These are phyloP conservation scores for Ogataea neopini DNA, from an alignment of 805 yeast genomes.

Conservation along the genomic window DNA sequence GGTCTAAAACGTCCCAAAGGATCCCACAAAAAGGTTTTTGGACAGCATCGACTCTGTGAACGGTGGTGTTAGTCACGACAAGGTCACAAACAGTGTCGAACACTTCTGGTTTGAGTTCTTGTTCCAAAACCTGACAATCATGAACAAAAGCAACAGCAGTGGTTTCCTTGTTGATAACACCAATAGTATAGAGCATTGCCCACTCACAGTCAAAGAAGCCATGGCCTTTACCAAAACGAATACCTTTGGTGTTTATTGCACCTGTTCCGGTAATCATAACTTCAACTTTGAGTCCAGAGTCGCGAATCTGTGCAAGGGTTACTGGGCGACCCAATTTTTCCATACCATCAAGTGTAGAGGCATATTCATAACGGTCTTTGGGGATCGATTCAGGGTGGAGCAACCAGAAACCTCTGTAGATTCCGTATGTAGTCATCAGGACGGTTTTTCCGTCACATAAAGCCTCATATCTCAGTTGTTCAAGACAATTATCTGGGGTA, in stretches of 20 bases:
- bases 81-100: constrained; percentile 36
- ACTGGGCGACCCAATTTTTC: constrained; percentile 27
- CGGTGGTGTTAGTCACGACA: constrained; percentile 29
- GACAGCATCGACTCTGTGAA: constrained; percentile 20
- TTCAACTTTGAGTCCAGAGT: constrained; percentile 20
- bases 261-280: constrained; percentile 36
- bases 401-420: constrained; percentile 32
- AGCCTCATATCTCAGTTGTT: constrained; percentile 28
- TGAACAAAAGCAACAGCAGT: constrained; percentile 34
- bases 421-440: constrained; percentile 35
- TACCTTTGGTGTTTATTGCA: constrained; percentile 33
- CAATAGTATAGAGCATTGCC: constrained; percentile 33
- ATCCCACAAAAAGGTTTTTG: constrained; percentile 32
- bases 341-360: constrained; percentile 35
- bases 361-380: constrained; percentile 21
- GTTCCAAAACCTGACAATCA: constrained; percentile 32
- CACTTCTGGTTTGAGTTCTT: constrained; percentile 30
- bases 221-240: constrained; percentile 36
- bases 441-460: constrained; percentile 28
- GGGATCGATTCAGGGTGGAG: constrained; percentile 27
- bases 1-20: constrained; percentile 31
- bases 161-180: constrained; percentile 24
- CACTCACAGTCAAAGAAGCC: constrained; percentile 36
- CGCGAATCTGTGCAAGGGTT: constrained; percentile 22
- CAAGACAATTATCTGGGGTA: constrained; percentile 36